Percentiles rank a stretch among this genome's conserved stretches.
phyloP scores from a whole-genome alignment of 495 filamentous ascomycete genomes.

The Penicillium pulvis region DNA sequence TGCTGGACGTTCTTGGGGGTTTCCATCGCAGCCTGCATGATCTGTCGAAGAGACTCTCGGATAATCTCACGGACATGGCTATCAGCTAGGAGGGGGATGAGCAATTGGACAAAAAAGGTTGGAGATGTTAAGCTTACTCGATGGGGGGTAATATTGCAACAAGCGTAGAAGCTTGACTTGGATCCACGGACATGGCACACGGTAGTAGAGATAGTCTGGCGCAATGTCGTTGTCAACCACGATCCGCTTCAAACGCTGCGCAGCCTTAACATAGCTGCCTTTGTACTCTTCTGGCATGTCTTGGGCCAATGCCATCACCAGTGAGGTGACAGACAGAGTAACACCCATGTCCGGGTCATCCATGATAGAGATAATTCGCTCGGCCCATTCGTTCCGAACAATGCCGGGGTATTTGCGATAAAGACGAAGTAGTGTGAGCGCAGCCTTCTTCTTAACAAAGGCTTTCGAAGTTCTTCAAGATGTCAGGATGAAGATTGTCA shows the following conservation, averaged over 20 bases:
- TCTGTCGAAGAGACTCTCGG: slow-evolving; percentile 85
- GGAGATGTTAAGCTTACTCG: slow-evolving; percentile 59
- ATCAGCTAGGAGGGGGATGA: slow-evolving; percentile 64
- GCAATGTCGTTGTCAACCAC: slow-evolving; percentile 86
- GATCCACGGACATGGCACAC: slow-evolving; percentile 98
- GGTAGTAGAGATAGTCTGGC: slow-evolving; percentile 94
- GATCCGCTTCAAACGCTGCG: slow-evolving; percentile 82
- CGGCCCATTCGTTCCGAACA: slow-evolving; percentile 94
- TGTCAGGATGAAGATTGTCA: slow-evolving; percentile 16
- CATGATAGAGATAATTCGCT: slow-evolving; percentile 97
- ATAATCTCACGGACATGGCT: slow-evolving; percentile 90
- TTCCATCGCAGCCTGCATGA: slow-evolving; percentile 86
- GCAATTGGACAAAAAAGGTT: slow-evolving; percentile 5
- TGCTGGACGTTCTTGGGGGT: slow-evolving; percentile 98
- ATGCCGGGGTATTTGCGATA: slow-evolving; percentile 94
- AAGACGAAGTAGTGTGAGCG: slow-evolving; percentile 89
- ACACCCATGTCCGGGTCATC: slow-evolving; percentile 96
- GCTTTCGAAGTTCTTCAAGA: slow-evolving; percentile 80
- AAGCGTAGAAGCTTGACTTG: slow-evolving; percentile 92
- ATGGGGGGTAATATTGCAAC: slow-evolving; percentile 94
- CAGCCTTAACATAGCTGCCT: slow-evolving; percentile 91
- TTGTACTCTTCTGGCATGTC: slow-evolving; percentile 93
- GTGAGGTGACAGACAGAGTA: slow-evolving; percentile 89
- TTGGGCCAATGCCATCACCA: slow-evolving; percentile 94
- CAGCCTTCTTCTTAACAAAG: slow-evolving; percentile 99